A percentile compares a stretch with the other conserved stretches of the same genome.
Conservation (phyloP, 2,329 filamentous ascomycete species). For the Sporothrix luriei region DNA sequence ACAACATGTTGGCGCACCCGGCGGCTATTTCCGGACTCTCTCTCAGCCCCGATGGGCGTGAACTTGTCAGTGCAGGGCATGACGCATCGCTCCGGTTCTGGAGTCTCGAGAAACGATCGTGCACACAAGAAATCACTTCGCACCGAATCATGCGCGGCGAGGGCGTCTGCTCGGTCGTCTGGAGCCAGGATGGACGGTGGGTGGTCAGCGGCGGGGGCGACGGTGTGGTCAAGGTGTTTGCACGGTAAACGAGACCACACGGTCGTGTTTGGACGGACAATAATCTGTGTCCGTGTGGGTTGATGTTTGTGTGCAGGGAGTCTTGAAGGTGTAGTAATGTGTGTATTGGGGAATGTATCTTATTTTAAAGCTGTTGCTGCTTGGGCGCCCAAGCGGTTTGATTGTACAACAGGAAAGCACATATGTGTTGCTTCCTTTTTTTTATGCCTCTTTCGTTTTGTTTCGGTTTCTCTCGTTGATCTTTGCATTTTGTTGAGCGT, state of each 20-base stretch:
- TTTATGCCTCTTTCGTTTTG: background rate
- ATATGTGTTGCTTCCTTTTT: slow-evolving; percentile 9
- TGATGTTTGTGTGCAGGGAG: background rate
- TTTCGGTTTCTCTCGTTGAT: background rate
- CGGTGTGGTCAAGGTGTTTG: slow-evolving; percentile 91
- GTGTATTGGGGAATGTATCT: slow-evolving; percentile 8
- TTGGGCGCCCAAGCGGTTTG: slow-evolving; percentile 12
- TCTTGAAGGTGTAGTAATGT: background rate
- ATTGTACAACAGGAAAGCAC: slow-evolving; percentile 27
- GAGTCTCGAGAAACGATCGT: slow-evolving; percentile 92
- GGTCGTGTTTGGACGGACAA: background rate
- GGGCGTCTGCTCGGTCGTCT: slow-evolving; percentile 89
- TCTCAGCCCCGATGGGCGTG: slow-evolving; percentile 87
- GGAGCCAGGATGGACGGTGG: slow-evolving; percentile 93
- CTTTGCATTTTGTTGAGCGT: background rate
- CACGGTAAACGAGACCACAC: slow-evolving; percentile 48
- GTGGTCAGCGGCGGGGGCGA: slow-evolving; percentile 94
- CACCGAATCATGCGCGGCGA: slow-evolving; percentile 95
- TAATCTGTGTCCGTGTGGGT: background rate
- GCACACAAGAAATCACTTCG: slow-evolving; percentile 91
- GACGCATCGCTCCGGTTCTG: slow-evolving; percentile 96
- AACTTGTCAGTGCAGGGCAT: slow-evolving; percentile 93
- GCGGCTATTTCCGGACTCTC: slow-evolving; percentile 89
- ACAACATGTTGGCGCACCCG: slow-evolving; percentile 96
- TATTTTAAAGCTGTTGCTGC: slow-evolving; percentile 10